Conservation (phyloP, 2,329 filamentous ascomycete genomes). For the Trichophyton benhamiae region DNA sequence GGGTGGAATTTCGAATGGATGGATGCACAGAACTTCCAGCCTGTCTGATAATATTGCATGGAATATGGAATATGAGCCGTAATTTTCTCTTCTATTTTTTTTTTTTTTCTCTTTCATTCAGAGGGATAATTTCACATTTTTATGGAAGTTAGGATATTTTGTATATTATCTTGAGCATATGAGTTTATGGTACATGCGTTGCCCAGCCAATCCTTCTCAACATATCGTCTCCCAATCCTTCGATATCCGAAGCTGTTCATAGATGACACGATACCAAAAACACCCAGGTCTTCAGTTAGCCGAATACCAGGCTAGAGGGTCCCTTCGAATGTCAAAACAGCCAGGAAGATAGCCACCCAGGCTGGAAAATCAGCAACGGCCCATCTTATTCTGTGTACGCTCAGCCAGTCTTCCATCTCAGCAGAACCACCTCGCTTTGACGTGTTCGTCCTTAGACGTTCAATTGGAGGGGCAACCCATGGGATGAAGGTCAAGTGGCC, state of each 20-base stretch:
- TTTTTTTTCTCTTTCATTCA: not conserved
- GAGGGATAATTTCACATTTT: not conserved
- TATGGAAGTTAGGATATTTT: not conserved
- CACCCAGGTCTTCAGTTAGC: no score
- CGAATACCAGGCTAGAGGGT: not conserved
- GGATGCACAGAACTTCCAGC: slow-evolving; percentile 10
- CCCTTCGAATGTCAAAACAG: slow-evolving; percentile 7
- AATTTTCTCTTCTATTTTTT: not conserved
- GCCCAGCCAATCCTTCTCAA: not conserved
- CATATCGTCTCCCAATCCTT: no score
- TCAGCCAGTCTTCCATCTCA: slow-evolving; percentile 12
- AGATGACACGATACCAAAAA: no score
- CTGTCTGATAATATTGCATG: not conserved
- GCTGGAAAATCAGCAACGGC: slow-evolving; percentile 11
- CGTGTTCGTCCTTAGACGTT: slow-evolving; percentile 8
- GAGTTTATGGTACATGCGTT: not conserved
- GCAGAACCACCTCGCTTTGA: slow-evolving; percentile 5
- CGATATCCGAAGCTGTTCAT: no score
- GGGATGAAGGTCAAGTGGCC: slow-evolving; percentile 14
- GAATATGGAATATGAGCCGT: not conserved
- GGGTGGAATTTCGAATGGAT: slow-evolving; percentile 32
- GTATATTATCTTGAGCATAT: not conserved
- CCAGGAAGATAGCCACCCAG: slow-evolving; percentile 11
- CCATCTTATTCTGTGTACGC: slow-evolving; percentile 12
- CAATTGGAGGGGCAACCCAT: slow-evolving; percentile 10